Conservation (phyloP, 2,329 filamentous ascomycete genomes). For the Venturia oleaginea region DNA sequence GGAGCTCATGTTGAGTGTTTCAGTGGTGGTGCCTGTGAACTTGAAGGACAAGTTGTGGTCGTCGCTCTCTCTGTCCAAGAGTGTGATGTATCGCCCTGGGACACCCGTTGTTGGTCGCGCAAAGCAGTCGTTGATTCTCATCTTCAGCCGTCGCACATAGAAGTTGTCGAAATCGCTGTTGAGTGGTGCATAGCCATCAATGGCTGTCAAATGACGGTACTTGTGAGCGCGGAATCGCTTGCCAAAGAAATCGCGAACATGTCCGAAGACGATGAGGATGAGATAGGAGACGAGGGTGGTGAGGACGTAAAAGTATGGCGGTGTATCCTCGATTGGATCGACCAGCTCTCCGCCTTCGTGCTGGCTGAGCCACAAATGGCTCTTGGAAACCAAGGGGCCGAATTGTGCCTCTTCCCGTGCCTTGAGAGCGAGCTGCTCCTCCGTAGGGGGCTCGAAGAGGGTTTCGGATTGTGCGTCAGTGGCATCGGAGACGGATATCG, state of each 20-base stretch:
- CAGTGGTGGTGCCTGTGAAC: constrained; percentile 80
- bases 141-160: constrained; percentile 85
- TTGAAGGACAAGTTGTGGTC: constrained; percentile 89
- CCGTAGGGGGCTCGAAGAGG: constrained; percentile 79
- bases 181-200: constrained; percentile 85
- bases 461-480: constrained; percentile 69
- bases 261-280: constrained; percentile 88
- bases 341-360: constrained; percentile 73
- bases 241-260: constrained; percentile 94
- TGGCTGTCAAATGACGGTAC: constrained; percentile 73
- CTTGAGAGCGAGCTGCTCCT: constrained; percentile 68
- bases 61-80: constrained; percentile 82
- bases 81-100: constrained; percentile 84
- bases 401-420: constrained; percentile 83
- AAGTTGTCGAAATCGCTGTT: constrained; percentile 99
- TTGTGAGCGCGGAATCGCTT: constrained; percentile 85
- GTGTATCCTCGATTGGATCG: constrained; percentile 84
- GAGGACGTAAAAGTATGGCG: constrained; percentile 91
- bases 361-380: constrained; percentile 81
- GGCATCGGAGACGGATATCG: constrained; percentile 75
- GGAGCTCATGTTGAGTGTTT: constrained; percentile 97
- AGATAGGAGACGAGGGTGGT: constrained; percentile 99
- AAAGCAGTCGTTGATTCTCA: constrained; percentile 95
- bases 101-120: constrained; percentile 87
- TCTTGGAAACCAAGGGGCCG: constrained; percentile 69